phyloP scores from a whole-genome alignment of 2,329 filamentous ascomycete species.

The Coleophoma eucalyptorum region DNA sequence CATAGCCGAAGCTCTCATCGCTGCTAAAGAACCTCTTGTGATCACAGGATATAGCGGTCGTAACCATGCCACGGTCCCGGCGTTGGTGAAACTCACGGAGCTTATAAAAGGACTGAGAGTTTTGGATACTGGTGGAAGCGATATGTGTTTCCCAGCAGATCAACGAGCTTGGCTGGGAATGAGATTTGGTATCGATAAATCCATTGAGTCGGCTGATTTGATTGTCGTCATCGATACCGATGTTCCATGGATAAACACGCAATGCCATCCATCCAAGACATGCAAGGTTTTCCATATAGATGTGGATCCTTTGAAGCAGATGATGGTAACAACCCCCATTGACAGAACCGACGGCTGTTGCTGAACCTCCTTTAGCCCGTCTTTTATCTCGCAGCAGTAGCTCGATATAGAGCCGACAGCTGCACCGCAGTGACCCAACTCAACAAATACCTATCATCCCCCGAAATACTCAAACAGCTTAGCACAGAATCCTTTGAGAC shows the following conservation, averaged over 20 bases:
- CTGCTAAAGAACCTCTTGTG: constrained; percentile 63
- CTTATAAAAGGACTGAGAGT: constrained; percentile 66
- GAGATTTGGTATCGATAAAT: constrained; percentile 69
- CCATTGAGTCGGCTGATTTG: constrained; percentile 73
- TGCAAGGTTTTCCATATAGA: constrained; percentile 61
- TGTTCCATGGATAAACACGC: constrained; percentile 89
- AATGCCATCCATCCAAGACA: constrained; percentile 49
- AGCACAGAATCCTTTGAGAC: constrained; percentile 29
- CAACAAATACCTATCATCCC: constrained; percentile 52
- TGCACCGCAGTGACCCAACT: constrained; percentile 66
- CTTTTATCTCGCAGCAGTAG: constrained; percentile 64
- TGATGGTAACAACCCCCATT: background rate
- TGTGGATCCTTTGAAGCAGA: constrained; percentile 62
- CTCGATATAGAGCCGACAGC: constrained; percentile 64
- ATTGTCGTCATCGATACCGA: constrained; percentile 84
- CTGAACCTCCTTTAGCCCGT: constrained; percentile 42
- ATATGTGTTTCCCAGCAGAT: constrained; percentile 76
- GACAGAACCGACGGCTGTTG: constrained; percentile 27
- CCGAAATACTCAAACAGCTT: constrained; percentile 37
- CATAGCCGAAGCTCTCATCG: constrained; percentile 56
- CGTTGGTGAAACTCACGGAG: constrained; percentile 64
- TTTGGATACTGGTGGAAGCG: constrained; percentile 71
- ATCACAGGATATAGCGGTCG: constrained; percentile 70
- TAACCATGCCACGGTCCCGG: constrained; percentile 57
- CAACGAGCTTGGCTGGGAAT: constrained; percentile 68